Evolutionary conservation across 495 filamentous ascomycete species (phyloP).

Genomic region (Trichocladium antarcticum): DNA sequence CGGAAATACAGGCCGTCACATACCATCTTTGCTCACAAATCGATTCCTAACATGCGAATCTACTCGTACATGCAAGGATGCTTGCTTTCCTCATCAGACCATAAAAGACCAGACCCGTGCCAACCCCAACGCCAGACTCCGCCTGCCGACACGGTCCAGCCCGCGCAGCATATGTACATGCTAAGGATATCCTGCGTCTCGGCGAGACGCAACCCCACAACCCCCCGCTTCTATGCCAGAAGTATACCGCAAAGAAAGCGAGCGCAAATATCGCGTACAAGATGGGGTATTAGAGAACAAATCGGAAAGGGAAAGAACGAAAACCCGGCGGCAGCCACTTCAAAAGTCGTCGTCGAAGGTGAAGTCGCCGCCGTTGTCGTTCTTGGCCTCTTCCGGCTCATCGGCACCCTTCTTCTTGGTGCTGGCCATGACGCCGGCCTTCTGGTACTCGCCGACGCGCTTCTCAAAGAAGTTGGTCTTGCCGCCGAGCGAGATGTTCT

Average conservation of each 20-base stretch:
- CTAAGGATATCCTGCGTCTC: conserved; percentile 7
- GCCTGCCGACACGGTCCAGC: conserved; percentile 3
- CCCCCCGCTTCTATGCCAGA: conserved; percentile 17
- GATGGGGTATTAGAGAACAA: conserved; percentile 23
- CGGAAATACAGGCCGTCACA: background rate
- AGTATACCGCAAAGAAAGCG: conserved; percentile 21
- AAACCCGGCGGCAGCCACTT: conserved; percentile 22
- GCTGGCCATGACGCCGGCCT: conserved; percentile 95
- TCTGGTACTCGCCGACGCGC: conserved; percentile 98
- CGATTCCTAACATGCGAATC: conserved; percentile 9
- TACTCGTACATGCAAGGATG: conserved; percentile 20
- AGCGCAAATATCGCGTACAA: conserved; percentile 23
- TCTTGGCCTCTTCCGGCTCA: conserved; percentile 35
- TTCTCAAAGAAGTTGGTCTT: conserved; percentile 99
- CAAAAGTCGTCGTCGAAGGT: conserved; percentile 97
- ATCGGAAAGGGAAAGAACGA: conserved; percentile 6
- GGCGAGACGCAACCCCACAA: conserved; percentile 3
- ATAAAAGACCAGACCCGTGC: background rate
- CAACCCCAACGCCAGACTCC: conserved; percentile 11
- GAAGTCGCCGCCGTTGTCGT: conserved; percentile 67
- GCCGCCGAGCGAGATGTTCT: conserved; percentile 94
- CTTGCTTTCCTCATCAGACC: conserved; percentile 4
- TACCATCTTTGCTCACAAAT: background rate
- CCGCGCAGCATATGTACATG: conserved; percentile 10
- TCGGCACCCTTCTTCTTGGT: conserved; percentile 65